Percentiles rank a stretch among this genome's conserved stretches.
Evolutionary conservation across 192 early-diverging fungal species (phyloP).

Genomic region (Thamnidium elegans): DNA sequence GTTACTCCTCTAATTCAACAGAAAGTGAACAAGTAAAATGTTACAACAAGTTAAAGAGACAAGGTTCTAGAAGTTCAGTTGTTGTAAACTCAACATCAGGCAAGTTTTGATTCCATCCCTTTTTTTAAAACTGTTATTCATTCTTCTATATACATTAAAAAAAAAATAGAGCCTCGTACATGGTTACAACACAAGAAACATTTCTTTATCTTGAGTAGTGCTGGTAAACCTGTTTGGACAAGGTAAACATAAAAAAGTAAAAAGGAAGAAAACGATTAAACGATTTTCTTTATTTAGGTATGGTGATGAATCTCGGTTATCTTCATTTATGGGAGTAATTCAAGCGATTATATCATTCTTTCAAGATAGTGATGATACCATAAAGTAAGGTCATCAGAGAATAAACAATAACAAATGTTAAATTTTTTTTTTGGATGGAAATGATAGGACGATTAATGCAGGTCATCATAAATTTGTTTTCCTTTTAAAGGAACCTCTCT

Average conservation of each 20-base stretch:
- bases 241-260: slow-evolving; percentile 39
- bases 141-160: background rate
- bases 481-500: slow-evolving; percentile 74
- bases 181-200: slow-evolving; percentile 74
- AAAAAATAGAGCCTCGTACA: slow-evolving; percentile 30
- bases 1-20: slow-evolving; percentile 23
- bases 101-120: slow-evolving; percentile 1
- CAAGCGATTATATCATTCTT: slow-evolving; percentile 89
- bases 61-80: slow-evolving; percentile 37
- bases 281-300: slow-evolving; percentile 46
- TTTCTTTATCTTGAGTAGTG: slow-evolving; percentile 88
- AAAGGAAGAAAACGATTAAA: background rate
- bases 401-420: background rate
- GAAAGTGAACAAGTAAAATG: slow-evolving; percentile 26
- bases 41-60: slow-evolving; percentile 30
- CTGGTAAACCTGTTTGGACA: slow-evolving; percentile 94
- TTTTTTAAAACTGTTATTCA: background rate
- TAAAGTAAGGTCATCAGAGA: slow-evolving; percentile 44
- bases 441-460: slow-evolving; percentile 57
- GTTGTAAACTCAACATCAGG: slow-evolving; percentile 7
- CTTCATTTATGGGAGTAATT: slow-evolving; percentile 84
- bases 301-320: slow-evolving; percentile 86
- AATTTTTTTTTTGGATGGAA: no score
- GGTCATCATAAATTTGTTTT: slow-evolving; percentile 83
- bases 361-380: slow-evolving; percentile 74